phyloP scores from a whole-genome alignment of 108 stramenopile genomes.

The Seminavis robusta region DNA sequence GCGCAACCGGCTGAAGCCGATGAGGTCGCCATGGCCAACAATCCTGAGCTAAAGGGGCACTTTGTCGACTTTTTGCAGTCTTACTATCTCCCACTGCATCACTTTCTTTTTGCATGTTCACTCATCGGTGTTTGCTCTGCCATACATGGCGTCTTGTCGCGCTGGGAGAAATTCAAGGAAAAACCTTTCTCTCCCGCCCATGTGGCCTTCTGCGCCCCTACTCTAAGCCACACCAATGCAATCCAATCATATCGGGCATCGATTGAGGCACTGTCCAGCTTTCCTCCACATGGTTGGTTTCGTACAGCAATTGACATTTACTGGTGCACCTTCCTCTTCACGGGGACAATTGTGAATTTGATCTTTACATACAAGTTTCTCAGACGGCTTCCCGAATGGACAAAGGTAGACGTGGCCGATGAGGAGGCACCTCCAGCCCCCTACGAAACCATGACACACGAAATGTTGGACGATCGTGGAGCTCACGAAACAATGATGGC shows the following conservation, averaged over 20 bases:
- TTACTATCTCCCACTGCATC: conserved; percentile 50
- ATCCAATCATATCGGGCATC: conserved; percentile 55
- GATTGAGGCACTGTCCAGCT: conserved; percentile 43
- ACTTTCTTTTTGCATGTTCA: conserved; percentile 36
- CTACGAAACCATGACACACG: conserved; percentile 44
- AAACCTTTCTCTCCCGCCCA: conserved; percentile 63
- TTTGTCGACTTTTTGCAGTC: conserved; percentile 20
- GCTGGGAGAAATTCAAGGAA: conserved; percentile 38
- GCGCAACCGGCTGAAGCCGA: conserved; percentile 37
- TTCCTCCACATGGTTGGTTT: conserved; percentile 21
- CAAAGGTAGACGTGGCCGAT: conserved; percentile 29
- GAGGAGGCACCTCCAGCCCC: conserved; percentile 59
- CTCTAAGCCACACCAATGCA: conserved; percentile 57
- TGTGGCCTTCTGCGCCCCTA: conserved; percentile 62
- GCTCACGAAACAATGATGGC: conserved; percentile 3
- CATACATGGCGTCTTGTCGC: conserved; percentile 35
- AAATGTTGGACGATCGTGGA: conserved; percentile 23
- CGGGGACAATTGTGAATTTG: conserved; percentile 41
- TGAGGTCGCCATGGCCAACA: conserved; percentile 15
- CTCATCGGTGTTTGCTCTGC: conserved; percentile 45
- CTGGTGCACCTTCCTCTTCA: conserved; percentile 41
- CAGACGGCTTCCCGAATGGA: conserved; percentile 46
- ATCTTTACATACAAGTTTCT: conserved; percentile 42
- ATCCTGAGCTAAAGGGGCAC: conserved; percentile 11
- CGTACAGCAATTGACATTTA: conserved; percentile 27